Evolutionary conservation across 2,329 filamentous ascomycete species (phyloP).

Genomic region (Xylariales sp.): DNA sequence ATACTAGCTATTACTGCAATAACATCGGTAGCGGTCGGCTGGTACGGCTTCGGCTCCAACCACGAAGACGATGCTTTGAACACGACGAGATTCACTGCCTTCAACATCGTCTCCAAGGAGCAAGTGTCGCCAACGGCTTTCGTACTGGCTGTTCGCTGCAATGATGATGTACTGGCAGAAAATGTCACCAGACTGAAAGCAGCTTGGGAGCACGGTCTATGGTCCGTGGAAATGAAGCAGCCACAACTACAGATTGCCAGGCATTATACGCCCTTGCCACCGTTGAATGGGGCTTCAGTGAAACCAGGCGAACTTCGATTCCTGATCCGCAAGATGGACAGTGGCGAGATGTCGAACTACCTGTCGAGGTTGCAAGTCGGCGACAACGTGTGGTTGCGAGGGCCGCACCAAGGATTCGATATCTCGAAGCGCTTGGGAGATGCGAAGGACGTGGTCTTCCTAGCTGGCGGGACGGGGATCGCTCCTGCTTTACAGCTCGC

Average conservation of each 20-base stretch:
- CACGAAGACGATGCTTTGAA: constrained; percentile 38
- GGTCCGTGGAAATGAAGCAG: constrained; percentile 91
- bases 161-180: constrained; percentile 19
- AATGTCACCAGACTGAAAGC: constrained; percentile 21
- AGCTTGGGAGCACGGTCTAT: constrained; percentile 62
- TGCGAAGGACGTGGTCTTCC: constrained; percentile 63
- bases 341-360: constrained; percentile 84
- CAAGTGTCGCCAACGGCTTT: constrained; percentile 63
- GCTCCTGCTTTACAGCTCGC: constrained; percentile 83
- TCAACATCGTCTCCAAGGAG: constrained; percentile 57
- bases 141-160: constrained; percentile 59
- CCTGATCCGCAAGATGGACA: constrained; percentile 70
- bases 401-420: constrained; percentile 68
- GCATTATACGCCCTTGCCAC: constrained; percentile 84
- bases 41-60: neutral
- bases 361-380: constrained; percentile 61
- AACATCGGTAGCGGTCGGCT: neutral
- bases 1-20: neutral
- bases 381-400: constrained; percentile 67
- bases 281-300: constrained; percentile 27
- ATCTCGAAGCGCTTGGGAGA: constrained; percentile 31
- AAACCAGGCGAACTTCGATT: constrained; percentile 55
- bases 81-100: constrained; percentile 57
- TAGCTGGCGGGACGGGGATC: constrained; percentile 90
- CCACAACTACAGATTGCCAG: constrained; percentile 88